Conservation (phyloP, 2,329 filamentous ascomycete species). For the Botrytis squamosa region DNA sequence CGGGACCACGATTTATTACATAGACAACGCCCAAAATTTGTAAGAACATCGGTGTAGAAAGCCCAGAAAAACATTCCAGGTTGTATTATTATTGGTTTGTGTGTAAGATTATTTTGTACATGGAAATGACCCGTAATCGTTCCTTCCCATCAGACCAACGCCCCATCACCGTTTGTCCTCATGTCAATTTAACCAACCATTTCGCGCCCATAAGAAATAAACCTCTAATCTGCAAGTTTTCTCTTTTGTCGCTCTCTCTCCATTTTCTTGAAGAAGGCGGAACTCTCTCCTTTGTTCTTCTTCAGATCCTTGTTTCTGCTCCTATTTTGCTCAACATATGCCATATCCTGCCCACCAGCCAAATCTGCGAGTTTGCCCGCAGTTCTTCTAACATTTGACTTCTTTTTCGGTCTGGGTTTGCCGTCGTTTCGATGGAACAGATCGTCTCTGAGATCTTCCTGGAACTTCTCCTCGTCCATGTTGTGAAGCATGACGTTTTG, state of each 20-base stretch:
- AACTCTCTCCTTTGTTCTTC: slow-evolving; percentile 57
- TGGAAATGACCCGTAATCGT: neutral
- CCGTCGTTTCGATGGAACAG: slow-evolving; percentile 54
- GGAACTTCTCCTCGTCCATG: slow-evolving; percentile 54
- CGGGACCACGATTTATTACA: neutral
- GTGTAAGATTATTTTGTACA: neutral
- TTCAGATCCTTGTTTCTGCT: slow-evolving; percentile 66
- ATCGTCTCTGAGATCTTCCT: slow-evolving; percentile 49
- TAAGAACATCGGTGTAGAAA: no score
- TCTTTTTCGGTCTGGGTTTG: slow-evolving; percentile 46
- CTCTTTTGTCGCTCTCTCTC: slow-evolving; percentile 59
- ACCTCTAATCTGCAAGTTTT: slow-evolving; percentile 43
- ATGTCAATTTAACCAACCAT: slow-evolving; percentile 2
- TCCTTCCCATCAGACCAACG: neutral
- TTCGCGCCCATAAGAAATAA: neutral
- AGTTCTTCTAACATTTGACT: slow-evolving; percentile 68
- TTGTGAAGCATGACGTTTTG: slow-evolving; percentile 81
- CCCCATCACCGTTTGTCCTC: neutral
- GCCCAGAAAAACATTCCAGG: neutral
- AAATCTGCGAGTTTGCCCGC: slow-evolving; percentile 84
- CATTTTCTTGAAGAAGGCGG: slow-evolving; percentile 65
- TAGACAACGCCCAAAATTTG: no score
- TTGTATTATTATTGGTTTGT: neutral
- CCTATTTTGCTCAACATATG: slow-evolving; percentile 85
- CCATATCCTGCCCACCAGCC: slow-evolving; percentile 93